Evolutionary conservation across 257 asterid species (phyloP).

Genomic region (Solanum ossicruentum): DNA sequence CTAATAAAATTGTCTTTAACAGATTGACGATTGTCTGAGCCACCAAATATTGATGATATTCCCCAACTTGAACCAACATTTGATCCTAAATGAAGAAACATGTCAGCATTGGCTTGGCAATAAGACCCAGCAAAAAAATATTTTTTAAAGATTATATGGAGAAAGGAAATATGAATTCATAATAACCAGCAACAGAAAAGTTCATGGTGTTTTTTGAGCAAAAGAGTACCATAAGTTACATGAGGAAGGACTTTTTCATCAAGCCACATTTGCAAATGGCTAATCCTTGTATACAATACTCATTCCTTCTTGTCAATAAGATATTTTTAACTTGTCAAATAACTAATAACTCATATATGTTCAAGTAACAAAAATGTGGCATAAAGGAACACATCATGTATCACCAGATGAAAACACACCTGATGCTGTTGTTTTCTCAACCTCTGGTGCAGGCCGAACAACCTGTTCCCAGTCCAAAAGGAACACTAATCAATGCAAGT

Average conservation of each 20-base stretch:
- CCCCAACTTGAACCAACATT: slow-evolving; percentile 75
- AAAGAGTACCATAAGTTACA: neutral
- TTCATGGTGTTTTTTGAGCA: neutral
- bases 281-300: neutral
- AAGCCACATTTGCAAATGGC: neutral
- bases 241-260: neutral
- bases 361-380: neutral
- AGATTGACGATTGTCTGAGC: slow-evolving; percentile 42
- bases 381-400: neutral
- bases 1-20: slow-evolving; percentile 41
- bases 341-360: neutral
- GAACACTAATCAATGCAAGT: neutral
- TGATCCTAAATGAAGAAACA: slow-evolving; percentile 29
- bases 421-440: slow-evolving; percentile 42
- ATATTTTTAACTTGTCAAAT: neutral
- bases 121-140: neutral
- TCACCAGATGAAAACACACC: slow-evolving; percentile 29
- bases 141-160: neutral
- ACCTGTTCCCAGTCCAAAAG: slow-evolving; percentile 32
- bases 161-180: neutral
- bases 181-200: neutral
- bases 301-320: neutral
- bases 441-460: slow-evolving; percentile 48
- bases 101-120: neutral
- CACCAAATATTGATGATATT: slow-evolving; percentile 86